Percentiles rank a stretch among this genome's conserved stretches.
Evolutionary conservation across 75 land plant genomes (phyloP).

Genomic region (Pinus tabuliformis): DNA sequence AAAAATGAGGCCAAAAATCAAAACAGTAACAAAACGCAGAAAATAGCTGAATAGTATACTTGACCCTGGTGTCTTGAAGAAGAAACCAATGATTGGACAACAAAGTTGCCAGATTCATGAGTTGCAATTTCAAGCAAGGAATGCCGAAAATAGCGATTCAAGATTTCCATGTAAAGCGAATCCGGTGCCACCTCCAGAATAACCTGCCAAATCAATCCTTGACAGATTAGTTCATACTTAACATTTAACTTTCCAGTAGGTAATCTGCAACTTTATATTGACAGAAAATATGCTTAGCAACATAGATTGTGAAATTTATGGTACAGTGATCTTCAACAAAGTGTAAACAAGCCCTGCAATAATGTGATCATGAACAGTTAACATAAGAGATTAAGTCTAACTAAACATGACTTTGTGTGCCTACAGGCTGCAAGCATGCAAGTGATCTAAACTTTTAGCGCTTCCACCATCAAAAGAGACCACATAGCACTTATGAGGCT

Average conservation of each 20-base stretch:
- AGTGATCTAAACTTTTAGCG: too few species aligned
- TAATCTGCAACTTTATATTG: not conserved
- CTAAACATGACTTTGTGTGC: too few species aligned
- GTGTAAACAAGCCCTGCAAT: too few species aligned
- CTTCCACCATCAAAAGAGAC: too few species aligned
- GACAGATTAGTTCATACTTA: not conserved
- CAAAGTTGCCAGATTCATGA: slow-evolving; percentile 82
- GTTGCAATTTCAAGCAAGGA: slow-evolving; percentile 69
- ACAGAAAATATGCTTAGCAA: not conserved
- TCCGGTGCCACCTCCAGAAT: slow-evolving; percentile 90
- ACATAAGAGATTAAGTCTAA: too few species aligned
- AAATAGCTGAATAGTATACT: slow-evolving; percentile 30
- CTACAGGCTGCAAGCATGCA: too few species aligned
- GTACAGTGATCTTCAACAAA: too few species aligned
- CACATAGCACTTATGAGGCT: too few species aligned
- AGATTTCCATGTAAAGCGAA: slow-evolving; percentile 56
- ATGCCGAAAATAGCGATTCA: slow-evolving; percentile 52
- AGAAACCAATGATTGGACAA: slow-evolving; percentile 83
- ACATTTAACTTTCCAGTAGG: not conserved
- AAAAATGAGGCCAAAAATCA: not conserved
- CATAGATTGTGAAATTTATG: too few species aligned
- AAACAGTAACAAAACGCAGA: not conserved
- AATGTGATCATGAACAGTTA: too few species aligned
- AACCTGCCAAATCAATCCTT: slow-evolving; percentile 50
- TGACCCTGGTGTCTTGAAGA: slow-evolving; percentile 63